These are phyloP conservation scores for Daldinia sp. DNA, from an alignment of 2,329 filamentous ascomycete species.

Conservation along the genomic window DNA sequence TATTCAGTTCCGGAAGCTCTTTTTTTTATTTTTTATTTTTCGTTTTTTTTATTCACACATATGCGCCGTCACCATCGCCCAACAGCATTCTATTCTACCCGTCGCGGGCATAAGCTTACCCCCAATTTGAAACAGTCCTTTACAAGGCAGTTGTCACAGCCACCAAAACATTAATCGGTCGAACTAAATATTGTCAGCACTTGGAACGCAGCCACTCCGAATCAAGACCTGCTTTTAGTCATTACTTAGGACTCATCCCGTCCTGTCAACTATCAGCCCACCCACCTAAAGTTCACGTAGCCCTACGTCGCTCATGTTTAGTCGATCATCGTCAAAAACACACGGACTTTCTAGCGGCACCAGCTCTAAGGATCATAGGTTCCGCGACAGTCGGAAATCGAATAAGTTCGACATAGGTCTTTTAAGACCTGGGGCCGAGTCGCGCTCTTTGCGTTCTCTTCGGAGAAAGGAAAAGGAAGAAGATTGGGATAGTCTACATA, in stretches of 20 bases:
- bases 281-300: slow-evolving; percentile 9
- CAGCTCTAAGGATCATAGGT: slow-evolving; percentile 49
- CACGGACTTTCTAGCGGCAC: slow-evolving; percentile 45
- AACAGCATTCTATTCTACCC: slow-evolving; percentile 13
- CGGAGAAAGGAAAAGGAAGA: slow-evolving; percentile 43
- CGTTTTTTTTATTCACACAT: not conserved
- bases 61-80: slow-evolving; percentile 14
- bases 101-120: slow-evolving; percentile 32
- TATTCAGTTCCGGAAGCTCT: slow-evolving; percentile 22
- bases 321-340: slow-evolving; percentile 53
- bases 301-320: slow-evolving; percentile 53
- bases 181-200: slow-evolving; percentile 21
- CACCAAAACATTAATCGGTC: slow-evolving; percentile 20
- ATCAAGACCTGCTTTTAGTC: slow-evolving; percentile 5
- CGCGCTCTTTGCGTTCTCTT: slow-evolving; percentile 45
- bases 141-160: slow-evolving; percentile 27
- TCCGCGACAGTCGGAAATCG: slow-evolving; percentile 49
- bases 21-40: no score
- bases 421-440: slow-evolving; percentile 52
- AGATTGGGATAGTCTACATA: slow-evolving; percentile 42
- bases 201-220: slow-evolving; percentile 19
- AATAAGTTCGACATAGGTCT: slow-evolving; percentile 51
- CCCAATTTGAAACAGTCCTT: slow-evolving; percentile 38
- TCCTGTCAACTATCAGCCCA: slow-evolving; percentile 7
- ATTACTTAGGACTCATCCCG: no score